Conservation (phyloP, 768 basidiomycete species). For the Pleurotus sapidus region DNA sequence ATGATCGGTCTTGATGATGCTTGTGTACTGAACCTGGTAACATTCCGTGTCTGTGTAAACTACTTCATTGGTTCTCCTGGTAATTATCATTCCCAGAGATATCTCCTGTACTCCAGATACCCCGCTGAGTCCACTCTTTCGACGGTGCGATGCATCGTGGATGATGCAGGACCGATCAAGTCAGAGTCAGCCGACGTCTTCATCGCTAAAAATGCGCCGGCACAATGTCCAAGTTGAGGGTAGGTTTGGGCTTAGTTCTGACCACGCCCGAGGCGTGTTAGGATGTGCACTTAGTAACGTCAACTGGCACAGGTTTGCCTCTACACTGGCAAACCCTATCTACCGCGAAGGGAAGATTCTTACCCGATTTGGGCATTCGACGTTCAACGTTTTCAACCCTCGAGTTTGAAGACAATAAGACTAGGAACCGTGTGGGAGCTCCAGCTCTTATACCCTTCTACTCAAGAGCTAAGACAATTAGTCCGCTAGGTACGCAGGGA, state of each 20-base stretch:
- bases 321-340: background rate
- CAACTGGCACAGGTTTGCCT: background rate
- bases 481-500: constrained; percentile 3
- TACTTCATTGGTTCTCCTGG: background rate
- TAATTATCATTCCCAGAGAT: background rate
- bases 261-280: background rate
- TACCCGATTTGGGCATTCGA: constrained; percentile 16
- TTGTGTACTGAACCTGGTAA: background rate
- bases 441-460: constrained; percentile 7
- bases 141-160: background rate
- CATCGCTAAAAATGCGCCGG: no score
- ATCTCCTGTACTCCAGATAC: background rate
- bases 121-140: background rate
- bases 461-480: constrained; percentile 1
- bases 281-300: background rate
- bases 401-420: constrained; percentile 32
- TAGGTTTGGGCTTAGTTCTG: background rate
- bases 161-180: background rate
- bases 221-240: background rate
- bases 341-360: constrained; percentile 12
- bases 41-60: background rate
- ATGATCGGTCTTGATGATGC: constrained; percentile 1
- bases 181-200: no score
- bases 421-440: constrained; percentile 28
- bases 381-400: constrained; percentile 9